Conservation (phyloP, 2,329 filamentous ascomycete genomes). For the Fusarium redolens region DNA sequence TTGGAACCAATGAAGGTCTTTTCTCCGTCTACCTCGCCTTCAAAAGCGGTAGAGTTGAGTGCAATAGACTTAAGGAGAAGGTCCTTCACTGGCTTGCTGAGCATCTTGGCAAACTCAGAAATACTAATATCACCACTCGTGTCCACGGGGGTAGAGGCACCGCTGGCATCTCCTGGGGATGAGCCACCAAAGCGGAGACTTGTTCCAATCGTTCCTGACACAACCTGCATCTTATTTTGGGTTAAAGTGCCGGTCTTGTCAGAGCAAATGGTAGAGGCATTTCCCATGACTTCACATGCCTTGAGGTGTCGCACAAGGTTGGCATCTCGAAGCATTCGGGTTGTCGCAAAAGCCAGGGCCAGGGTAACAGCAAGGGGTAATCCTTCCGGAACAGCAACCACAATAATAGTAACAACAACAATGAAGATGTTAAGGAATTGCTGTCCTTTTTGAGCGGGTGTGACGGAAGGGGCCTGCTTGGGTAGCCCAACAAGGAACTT, state of each 20-base stretch:
- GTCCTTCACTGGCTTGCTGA: conserved; percentile 61
- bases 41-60: conserved; percentile 80
- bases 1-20: conserved; percentile 80
- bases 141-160: conserved; percentile 42
- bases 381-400: conserved; percentile 83
- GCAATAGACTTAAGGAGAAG: conserved; percentile 70
- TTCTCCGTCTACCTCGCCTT: conserved; percentile 75
- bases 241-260: conserved; percentile 76
- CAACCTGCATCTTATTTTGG: conserved; percentile 76
- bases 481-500: conserved; percentile 80
- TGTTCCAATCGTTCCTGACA: conserved; percentile 69
- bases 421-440: conserved; percentile 81
- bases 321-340: conserved; percentile 80
- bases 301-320: conserved; percentile 81
- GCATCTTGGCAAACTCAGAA: conserved; percentile 59
- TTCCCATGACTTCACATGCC: conserved; percentile 85
- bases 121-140: conserved; percentile 54
- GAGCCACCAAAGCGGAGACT: conserved; percentile 64
- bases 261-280: conserved; percentile 77
- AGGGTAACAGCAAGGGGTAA: conserved; percentile 82
- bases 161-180: conserved; percentile 42
- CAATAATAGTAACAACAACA: conserved; percentile 81
- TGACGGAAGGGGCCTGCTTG: conserved; percentile 57
- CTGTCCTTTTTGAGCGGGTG: conserved; percentile 80
- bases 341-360: conserved; percentile 80